These are phyloP conservation scores for Rhizopogon roseolus DNA, from an alignment of 768 basidiomycete genomes.

Conservation along the genomic window DNA sequence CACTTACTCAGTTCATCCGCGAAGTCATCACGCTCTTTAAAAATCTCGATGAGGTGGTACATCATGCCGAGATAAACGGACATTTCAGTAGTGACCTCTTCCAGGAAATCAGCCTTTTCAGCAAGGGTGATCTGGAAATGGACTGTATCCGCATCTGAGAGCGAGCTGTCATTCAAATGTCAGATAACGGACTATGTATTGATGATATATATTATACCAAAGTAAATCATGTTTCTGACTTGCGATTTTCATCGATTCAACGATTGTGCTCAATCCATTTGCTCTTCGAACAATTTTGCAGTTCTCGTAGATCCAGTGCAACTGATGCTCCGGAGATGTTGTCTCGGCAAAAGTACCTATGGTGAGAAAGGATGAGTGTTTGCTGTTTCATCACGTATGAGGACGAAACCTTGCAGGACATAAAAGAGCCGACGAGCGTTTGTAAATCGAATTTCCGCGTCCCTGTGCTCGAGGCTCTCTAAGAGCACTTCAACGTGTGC, in stretches of 20 bases:
- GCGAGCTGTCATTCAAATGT: constrained; percentile 42
- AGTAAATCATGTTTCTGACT: constrained; percentile 81
- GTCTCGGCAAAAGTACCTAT: constrained; percentile 90
- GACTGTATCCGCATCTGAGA: constrained; percentile 69
- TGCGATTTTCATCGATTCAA: constrained; percentile 88
- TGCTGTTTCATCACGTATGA: not conserved
- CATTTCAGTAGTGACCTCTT: constrained; percentile 89
- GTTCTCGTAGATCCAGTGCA: constrained; percentile 95
- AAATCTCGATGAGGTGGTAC: constrained; percentile 92
- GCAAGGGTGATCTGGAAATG: constrained; percentile 65
- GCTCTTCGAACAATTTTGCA: constrained; percentile 79
- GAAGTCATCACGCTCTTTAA: constrained; percentile 90
- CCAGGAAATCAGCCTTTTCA: constrained; percentile 75
- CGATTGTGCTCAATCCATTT: constrained; percentile 78
- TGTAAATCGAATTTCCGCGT: constrained; percentile 78
- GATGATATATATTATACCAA: constrained; percentile 40
- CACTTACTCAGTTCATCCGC: constrained; percentile 92
- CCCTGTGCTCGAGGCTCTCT: constrained; percentile 83
- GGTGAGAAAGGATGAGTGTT: constrained; percentile 8
- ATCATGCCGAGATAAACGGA: constrained; percentile 93
- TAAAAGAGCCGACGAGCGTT: constrained; percentile 88
- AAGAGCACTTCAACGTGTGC: constrained; percentile 76
- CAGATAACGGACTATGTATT: constrained; percentile 1
- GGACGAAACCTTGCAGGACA: constrained; percentile 74
- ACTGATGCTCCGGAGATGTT: constrained; percentile 86